Evolutionary conservation across 257 asterid species (phyloP).

Genomic region (Penstemon newberryi): DNA sequence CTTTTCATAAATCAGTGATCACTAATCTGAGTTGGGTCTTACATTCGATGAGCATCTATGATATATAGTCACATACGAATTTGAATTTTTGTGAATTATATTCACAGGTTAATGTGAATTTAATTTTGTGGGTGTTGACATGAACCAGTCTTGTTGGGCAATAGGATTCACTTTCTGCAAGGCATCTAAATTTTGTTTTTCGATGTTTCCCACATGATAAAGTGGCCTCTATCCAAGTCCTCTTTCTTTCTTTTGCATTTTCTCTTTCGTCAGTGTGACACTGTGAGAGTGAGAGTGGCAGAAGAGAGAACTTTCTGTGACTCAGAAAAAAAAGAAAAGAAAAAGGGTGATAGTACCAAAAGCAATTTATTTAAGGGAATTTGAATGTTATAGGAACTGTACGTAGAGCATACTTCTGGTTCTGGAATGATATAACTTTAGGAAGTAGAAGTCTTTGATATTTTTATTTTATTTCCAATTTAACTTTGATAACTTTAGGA

Average conservation of each 20-base stretch:
- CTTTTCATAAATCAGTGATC: background rate
- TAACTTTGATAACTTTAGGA: too few relatives aligned
- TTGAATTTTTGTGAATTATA: background rate
- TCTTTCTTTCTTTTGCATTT: background rate
- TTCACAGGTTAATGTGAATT: background rate
- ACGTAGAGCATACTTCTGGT: background rate
- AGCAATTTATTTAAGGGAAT: background rate
- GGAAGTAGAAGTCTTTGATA: background rate
- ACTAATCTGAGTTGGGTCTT: background rate
- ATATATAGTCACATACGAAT: background rate
- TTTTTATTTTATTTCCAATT: background rate
- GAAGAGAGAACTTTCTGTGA: background rate
- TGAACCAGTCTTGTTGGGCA: background rate
- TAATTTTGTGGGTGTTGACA: slow-evolving; percentile 1
- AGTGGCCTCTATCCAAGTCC: background rate
- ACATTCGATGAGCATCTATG: background rate
- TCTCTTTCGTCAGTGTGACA: background rate
- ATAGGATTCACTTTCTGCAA: background rate
- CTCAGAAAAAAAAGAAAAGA: background rate
- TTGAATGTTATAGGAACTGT: too few relatives aligned
- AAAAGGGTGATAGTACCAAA: background rate
- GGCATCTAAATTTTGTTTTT: background rate
- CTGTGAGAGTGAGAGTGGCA: background rate
- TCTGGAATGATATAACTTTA: background rate
- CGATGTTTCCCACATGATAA: background rate